Conservation (phyloP, 345 rosid genomes). For the Brassica rapa region DNA sequence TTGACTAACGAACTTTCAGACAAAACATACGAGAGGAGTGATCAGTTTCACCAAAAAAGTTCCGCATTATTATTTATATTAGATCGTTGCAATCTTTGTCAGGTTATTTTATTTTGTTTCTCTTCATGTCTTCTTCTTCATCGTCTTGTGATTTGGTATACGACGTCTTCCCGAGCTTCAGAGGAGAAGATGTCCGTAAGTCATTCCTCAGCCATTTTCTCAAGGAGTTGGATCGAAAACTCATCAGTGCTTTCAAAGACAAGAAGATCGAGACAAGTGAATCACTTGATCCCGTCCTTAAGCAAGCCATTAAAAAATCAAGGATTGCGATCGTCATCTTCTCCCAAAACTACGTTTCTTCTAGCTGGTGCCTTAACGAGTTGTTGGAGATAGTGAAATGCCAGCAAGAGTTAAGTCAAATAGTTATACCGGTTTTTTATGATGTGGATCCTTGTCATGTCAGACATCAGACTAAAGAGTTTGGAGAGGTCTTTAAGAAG, state of each 20-base stretch:
- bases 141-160: not conserved
- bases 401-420: not conserved
- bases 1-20: not conserved
- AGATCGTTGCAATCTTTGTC: not conserved
- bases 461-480: not conserved
- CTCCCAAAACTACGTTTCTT: constrained; percentile 14
- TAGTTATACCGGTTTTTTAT: constrained; percentile 20
- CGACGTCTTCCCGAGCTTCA: constrained; percentile 16
- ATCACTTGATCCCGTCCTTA: not conserved
- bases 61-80: not conserved
- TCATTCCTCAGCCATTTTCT: not conserved
- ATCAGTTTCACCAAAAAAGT: not conserved
- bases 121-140: not conserved
- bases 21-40: not conserved
- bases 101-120: not conserved
- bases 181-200: constrained; percentile 14
- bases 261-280: not conserved
- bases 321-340: not conserved
- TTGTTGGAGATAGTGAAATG: constrained; percentile 3
- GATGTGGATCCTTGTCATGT: constrained; percentile 22
- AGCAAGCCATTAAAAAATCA: not conserved
- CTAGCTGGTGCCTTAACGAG: constrained; percentile 14
- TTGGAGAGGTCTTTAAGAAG: constrained; percentile 3
- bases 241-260: constrained; percentile 18
- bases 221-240: constrained; percentile 5